Conservation (phyloP, 305 asterid species). For the Fraxinus floribunda region DNA sequence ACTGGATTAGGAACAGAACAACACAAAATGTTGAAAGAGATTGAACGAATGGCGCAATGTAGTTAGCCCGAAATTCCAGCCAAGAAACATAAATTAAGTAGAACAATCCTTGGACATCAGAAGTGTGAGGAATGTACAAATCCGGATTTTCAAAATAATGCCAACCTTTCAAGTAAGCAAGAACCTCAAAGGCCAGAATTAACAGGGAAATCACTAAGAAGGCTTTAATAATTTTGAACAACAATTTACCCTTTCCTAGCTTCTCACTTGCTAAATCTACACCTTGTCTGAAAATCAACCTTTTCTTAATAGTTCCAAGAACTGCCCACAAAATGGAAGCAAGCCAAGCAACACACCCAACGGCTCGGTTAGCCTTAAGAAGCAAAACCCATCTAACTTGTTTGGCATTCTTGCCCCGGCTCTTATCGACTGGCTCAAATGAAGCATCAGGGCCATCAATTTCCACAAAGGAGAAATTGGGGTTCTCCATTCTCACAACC, state of each 20-base stretch:
- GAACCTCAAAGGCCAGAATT: slow-evolving; percentile 44
- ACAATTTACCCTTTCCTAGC: slow-evolving; percentile 42
- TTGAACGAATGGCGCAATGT: slow-evolving; percentile 52
- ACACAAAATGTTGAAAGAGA: slow-evolving; percentile 48
- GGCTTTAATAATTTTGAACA: slow-evolving; percentile 43
- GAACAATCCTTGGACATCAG: slow-evolving; percentile 42
- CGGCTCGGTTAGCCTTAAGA: slow-evolving; percentile 61
- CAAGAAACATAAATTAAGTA: slow-evolving; percentile 46
- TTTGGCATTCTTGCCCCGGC: slow-evolving; percentile 54
- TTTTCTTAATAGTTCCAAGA: slow-evolving; percentile 42
- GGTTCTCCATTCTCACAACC: slow-evolving; percentile 61
- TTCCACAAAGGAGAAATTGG: slow-evolving; percentile 60
- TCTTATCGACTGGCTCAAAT: slow-evolving; percentile 58
- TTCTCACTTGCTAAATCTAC: slow-evolving; percentile 58
- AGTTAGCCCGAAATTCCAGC: slow-evolving; percentile 47
- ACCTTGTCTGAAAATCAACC: slow-evolving; percentile 47
- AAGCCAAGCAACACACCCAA: slow-evolving; percentile 57
- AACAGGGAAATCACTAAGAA: slow-evolving; percentile 36
- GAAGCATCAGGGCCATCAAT: slow-evolving; percentile 66
- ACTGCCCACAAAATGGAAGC: slow-evolving; percentile 41
- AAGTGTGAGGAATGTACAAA: slow-evolving; percentile 39
- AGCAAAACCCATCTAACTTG: slow-evolving; percentile 62
- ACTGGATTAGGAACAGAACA: slow-evolving; percentile 54
- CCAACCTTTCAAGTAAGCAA: slow-evolving; percentile 58
- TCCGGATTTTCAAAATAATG: slow-evolving; percentile 38